A percentile compares a stretch with the other conserved stretches of the same genome.
These are phyloP conservation scores for Aspergillus cavernicola DNA, from an alignment of 495 filamentous ascomycete species.

Conservation along the genomic window DNA sequence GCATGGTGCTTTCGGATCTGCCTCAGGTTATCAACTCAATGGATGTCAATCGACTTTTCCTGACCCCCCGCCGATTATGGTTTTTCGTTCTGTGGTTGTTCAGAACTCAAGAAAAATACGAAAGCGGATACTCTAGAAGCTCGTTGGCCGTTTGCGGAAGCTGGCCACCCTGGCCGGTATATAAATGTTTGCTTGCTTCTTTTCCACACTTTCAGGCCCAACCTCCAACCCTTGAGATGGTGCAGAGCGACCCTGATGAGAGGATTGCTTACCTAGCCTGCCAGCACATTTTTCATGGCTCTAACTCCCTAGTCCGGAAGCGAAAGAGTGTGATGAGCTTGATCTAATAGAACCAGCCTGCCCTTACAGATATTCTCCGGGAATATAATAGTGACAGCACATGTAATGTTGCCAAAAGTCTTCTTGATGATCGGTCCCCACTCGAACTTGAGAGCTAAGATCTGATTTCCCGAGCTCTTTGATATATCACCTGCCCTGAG, in stretches of 20 bases:
- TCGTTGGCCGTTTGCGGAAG: too few relatives aligned
- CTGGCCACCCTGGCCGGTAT: too few relatives aligned
- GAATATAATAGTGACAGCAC: constrained; percentile 14
- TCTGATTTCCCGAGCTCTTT: constrained; percentile 15
- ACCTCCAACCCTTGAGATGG: not conserved
- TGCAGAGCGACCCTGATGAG: constrained; percentile 14
- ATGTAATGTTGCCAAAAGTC: constrained; percentile 14
- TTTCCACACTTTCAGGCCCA: too few relatives aligned
- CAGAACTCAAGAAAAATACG: too few relatives aligned
- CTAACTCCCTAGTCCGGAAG: constrained; percentile 25
- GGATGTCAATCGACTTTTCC: too few relatives aligned
- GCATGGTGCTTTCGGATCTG: too few relatives aligned
- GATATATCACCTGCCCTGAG: not conserved
- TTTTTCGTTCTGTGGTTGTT: too few relatives aligned
- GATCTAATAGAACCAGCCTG: not conserved
- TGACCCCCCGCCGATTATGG: too few relatives aligned
- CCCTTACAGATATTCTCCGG: constrained; percentile 14
- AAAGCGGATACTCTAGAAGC: too few relatives aligned
- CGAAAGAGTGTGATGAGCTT: constrained; percentile 25
- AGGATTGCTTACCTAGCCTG: constrained; percentile 28
- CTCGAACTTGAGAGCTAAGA: constrained; percentile 4
- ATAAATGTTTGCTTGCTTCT: too few relatives aligned
- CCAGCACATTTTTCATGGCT: constrained; percentile 29
- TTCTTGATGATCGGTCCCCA: constrained; percentile 11
- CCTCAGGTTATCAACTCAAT: too few relatives aligned